Evolutionary conservation across 768 basidiomycete genomes (phyloP).

Genomic region (Pleurotus pulmonarius): DNA sequence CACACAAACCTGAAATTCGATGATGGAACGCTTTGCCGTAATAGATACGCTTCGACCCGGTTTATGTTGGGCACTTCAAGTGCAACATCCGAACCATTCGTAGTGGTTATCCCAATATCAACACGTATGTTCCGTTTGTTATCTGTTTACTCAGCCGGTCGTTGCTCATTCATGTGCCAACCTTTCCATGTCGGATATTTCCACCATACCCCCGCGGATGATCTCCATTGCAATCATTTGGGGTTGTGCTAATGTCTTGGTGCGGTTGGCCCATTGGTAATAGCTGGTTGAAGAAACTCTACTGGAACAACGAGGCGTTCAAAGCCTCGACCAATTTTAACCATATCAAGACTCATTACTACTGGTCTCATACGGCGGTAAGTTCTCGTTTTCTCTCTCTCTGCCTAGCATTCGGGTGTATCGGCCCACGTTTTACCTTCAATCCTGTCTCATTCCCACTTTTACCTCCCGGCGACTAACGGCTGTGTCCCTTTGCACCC

Average conservation of each 20-base stretch:
- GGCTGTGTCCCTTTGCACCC: too few species aligned
- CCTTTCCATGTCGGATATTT: too few species aligned
- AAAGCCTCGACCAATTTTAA: constrained; percentile 83
- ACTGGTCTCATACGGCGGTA: constrained; percentile 55
- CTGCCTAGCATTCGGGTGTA: not conserved
- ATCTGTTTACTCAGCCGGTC: not conserved
- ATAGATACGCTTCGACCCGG: constrained; percentile 85
- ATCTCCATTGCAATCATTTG: too few species aligned
- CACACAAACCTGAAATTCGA: not conserved
- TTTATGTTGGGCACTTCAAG: constrained; percentile 91
- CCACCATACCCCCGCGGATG: too few species aligned
- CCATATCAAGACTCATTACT: constrained; percentile 80
- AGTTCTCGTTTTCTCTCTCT: constrained; percentile 8
- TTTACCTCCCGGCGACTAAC: not conserved
- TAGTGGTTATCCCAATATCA: constrained; percentile 79
- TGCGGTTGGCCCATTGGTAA: not conserved
- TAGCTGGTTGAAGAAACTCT: constrained; percentile 82
- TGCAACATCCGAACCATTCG: constrained; percentile 88
- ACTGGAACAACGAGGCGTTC: constrained; percentile 91
- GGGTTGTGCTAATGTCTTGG: not conserved
- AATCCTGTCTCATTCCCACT: not conserved
- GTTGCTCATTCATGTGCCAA: too few species aligned
- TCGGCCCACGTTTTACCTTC: not conserved
- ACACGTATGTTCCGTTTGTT: constrained; percentile 40
- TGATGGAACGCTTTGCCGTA: not conserved